These are phyloP conservation scores for Marasmius fiardii DNA, from an alignment of 1,284 basidiomycete genomes.

Conservation along the genomic window DNA sequence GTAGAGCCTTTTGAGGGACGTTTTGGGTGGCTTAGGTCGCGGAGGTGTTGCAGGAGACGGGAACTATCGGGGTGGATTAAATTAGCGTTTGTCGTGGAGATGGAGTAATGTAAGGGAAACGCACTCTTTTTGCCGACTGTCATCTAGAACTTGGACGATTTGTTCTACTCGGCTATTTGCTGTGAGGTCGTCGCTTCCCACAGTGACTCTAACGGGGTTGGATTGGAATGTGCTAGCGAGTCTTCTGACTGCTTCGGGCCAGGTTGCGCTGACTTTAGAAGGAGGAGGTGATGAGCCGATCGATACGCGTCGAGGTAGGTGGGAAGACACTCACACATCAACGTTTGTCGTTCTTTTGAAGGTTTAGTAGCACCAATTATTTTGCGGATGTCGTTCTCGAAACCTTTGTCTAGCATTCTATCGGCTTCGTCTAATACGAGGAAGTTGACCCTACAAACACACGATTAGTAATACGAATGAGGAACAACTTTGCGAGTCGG, in stretches of 20 bases:
- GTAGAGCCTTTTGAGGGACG: conserved; percentile 38
- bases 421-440: conserved; percentile 97
- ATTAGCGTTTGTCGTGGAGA: neutral
- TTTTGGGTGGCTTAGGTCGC: conserved; percentile 64
- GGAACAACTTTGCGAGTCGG: neutral
- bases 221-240: conserved; percentile 91
- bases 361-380: conserved; percentile 85
- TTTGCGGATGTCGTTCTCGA: conserved; percentile 95
- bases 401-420: conserved; percentile 97
- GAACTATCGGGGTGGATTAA: conserved; percentile 39
- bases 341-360: conserved; percentile 71
- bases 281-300: neutral
- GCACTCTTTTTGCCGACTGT: conserved; percentile 85
- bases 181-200: conserved; percentile 93
- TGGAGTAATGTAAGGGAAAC: conserved; percentile 25
- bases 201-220: conserved; percentile 87
- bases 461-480: neutral
- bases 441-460: conserved; percentile 68
- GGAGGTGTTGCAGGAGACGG: conserved; percentile 66
- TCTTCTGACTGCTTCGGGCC: conserved; percentile 94
- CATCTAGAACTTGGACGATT: conserved; percentile 87
- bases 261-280: conserved; percentile 87
- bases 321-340: conserved; percentile 74
- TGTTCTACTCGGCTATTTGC: conserved; percentile 92
- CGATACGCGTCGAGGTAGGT: neutral